phyloP scores from a whole-genome alignment of 495 filamentous ascomycete species.

The Annulohypoxylon nitens region DNA sequence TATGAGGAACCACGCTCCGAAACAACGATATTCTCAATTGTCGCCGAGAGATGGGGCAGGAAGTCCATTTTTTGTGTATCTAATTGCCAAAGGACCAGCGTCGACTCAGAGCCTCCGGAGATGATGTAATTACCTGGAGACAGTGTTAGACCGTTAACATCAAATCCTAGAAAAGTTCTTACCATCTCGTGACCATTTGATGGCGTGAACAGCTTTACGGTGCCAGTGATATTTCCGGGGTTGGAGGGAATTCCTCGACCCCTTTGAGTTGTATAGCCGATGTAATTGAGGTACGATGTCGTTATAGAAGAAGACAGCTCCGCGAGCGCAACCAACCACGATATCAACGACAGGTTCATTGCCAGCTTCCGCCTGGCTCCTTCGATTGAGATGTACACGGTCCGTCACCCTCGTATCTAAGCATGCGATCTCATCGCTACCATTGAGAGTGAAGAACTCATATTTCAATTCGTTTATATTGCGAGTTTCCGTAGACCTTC shows the following conservation, averaged over 20 bases:
- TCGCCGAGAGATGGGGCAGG: conserved; percentile 87
- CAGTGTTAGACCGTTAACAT: conserved; percentile 35
- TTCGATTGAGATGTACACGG: conserved; percentile 49
- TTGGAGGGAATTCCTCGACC: conserved; percentile 56
- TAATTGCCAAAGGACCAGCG: conserved; percentile 94
- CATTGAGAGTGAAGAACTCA: conserved; percentile 64
- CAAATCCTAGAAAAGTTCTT: conserved; percentile 47
- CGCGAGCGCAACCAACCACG: conserved; percentile 78
- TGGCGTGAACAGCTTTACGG: conserved; percentile 78
- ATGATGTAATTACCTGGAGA: conserved; percentile 90
- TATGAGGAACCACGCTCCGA: conserved; percentile 85
- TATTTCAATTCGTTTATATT: conserved; percentile 58
- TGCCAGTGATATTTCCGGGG: conserved; percentile 90
- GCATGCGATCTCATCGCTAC: conserved; percentile 67
- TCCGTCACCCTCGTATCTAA: conserved; percentile 63
- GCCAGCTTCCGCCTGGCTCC: conserved; percentile 53
- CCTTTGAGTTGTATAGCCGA: conserved; percentile 36
- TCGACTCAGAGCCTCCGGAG: conserved; percentile 90
- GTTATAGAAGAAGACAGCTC: conserved; percentile 81
- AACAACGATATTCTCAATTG: conserved; percentile 84
- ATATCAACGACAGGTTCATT: conserved; percentile 69
- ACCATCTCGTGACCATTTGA: conserved; percentile 95
- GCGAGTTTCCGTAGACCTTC: conserved; percentile 20
- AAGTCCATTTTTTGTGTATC: conserved; percentile 83
- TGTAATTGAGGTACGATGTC: conserved; percentile 73